Evolutionary conservation across 2,329 filamentous ascomycete genomes (phyloP).

Genomic region (Exophiala mesophila): DNA sequence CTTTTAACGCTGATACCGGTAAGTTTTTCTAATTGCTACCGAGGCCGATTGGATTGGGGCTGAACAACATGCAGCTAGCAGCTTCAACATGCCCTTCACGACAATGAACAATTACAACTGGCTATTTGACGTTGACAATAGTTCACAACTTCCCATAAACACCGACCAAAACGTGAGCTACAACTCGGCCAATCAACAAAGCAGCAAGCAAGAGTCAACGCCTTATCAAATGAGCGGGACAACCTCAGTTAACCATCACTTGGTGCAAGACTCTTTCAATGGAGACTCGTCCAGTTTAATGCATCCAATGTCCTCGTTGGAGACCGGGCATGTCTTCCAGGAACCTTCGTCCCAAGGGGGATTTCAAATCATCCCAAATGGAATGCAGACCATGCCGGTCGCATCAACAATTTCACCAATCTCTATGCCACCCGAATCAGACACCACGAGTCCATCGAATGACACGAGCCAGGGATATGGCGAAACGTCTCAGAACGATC

Average conservation of each 20-base stretch:
- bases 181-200: neutral
- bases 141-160: neutral
- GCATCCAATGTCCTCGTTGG: neutral
- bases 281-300: neutral
- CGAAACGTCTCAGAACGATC: neutral
- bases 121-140: conserved; percentile 48
- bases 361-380: neutral
- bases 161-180: conserved; percentile 1
- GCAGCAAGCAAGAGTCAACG: neutral
- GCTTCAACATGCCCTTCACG: conserved; percentile 62
- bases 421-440: neutral
- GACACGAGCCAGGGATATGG: neutral
- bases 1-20: conserved; percentile 56
- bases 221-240: neutral
- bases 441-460: no score
- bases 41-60: no score
- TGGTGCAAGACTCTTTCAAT: neutral
- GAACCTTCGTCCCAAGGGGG: neutral
- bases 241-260: neutral
- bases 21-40: no score
- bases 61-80: conserved; percentile 41
- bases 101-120: conserved; percentile 60
- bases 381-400: neutral
- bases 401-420: neutral
- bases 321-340: neutral